A percentile compares a stretch with the other conserved stretches of the same genome.
Conservation (phyloP, 768 basidiomycete species). For the Hypsizygus marmoreus region DNA sequence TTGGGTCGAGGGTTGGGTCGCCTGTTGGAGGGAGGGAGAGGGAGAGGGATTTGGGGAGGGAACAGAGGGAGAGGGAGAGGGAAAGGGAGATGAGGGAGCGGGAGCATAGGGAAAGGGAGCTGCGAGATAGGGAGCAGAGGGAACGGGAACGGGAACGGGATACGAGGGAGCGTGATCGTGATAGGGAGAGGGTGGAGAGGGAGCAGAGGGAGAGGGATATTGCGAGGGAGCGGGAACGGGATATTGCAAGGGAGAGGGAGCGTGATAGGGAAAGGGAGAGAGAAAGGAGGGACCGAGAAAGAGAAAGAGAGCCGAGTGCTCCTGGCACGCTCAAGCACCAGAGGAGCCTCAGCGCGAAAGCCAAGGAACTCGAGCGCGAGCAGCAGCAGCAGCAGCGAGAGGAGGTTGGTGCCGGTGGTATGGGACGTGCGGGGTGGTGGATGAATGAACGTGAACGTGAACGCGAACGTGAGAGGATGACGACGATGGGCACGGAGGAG, state of each 20-base stretch:
- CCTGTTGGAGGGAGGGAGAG: constrained; percentile 15
- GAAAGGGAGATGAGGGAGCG: constrained; percentile 15
- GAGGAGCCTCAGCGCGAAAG: no score
- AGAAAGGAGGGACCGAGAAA: constrained; percentile 8
- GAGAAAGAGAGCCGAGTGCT: constrained; percentile 2
- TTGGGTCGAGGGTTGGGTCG: constrained; percentile 19
- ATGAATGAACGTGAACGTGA: no score
- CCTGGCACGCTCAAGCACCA: no score
- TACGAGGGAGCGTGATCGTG: background rate
- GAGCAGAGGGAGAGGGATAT: constrained; percentile 2
- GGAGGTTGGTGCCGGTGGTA: background rate
- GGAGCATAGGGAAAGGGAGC: constrained; percentile 12
- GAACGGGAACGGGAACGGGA: constrained; percentile 1
- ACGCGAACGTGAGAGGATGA: no score
- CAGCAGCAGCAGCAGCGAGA: no score
- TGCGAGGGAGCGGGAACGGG: constrained; percentile 10
- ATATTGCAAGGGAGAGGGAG: constrained; percentile 3
- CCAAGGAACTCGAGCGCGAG: no score
- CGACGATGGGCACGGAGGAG: no score
- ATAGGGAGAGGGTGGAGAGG: background rate
- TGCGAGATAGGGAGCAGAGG: constrained; percentile 2
- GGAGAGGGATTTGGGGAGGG: constrained; percentile 18
- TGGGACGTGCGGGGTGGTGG: no score
- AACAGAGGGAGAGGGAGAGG: constrained; percentile 15
- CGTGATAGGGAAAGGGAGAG: constrained; percentile 14